Percentiles rank a stretch among this genome's conserved stretches.
Conservation (phyloP, 305 asterid genomes). For the Fraxinus sp. region DNA sequence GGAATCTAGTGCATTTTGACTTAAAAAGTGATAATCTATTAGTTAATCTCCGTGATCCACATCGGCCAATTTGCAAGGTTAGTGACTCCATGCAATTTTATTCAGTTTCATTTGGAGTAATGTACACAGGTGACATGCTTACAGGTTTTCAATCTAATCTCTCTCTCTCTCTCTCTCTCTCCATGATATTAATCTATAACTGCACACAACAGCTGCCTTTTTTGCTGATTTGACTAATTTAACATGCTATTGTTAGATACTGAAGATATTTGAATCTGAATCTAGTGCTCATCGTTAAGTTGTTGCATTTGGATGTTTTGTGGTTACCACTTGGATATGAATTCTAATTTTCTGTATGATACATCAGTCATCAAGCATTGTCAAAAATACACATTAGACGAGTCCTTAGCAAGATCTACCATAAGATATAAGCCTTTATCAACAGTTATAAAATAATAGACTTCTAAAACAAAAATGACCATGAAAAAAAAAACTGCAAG, state of each 20-base stretch:
- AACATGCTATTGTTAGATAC: neutral
- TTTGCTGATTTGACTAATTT: neutral
- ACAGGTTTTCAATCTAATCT: neutral
- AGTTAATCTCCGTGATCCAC: slow-evolving; percentile 98
- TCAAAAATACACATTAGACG: neutral
- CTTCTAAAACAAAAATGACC: neutral
- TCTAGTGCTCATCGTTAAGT: neutral
- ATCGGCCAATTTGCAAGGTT: slow-evolving; percentile 99
- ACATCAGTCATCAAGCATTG: neutral
- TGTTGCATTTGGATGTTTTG: neutral
- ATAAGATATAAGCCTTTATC: neutral
- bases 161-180: neutral
- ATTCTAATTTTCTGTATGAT: neutral
- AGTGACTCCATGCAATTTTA: slow-evolving; percentile 21
- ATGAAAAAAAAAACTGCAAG: neutral
- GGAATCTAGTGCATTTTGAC: slow-evolving; percentile 93
- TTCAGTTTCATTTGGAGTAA: neutral
- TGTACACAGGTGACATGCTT: neutral
- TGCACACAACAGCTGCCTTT: neutral
- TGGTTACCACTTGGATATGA: neutral
- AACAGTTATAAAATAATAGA: neutral
- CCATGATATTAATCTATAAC: neutral
- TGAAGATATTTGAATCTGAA: neutral
- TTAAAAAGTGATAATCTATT: slow-evolving; percentile 93
- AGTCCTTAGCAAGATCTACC: neutral